These are phyloP conservation scores for Coleophoma cylindrospora DNA, from an alignment of 2,329 filamentous ascomycete genomes.

Conservation along the genomic window DNA sequence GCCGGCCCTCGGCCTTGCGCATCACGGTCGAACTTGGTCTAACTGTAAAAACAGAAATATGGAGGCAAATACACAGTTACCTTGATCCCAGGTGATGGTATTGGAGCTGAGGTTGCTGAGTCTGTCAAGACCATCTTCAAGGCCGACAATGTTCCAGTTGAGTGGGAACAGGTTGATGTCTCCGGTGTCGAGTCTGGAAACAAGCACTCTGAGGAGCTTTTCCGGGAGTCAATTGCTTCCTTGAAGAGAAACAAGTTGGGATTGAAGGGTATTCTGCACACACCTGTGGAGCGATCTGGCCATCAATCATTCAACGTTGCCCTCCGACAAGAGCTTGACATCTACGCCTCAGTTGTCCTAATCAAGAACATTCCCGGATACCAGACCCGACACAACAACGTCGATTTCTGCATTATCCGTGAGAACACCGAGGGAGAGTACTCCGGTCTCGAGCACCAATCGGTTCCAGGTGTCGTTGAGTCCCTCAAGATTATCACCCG, in stretches of 20 bases:
- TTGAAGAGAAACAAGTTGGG: slow-evolving; percentile 98
- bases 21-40: not conserved
- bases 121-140: slow-evolving; percentile 99
- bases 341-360: slow-evolving; percentile 95
- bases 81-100: slow-evolving; percentile 97
- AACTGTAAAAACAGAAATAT: slow-evolving; percentile 41
- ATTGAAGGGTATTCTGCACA: slow-evolving; percentile 98
- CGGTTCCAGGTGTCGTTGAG: slow-evolving; percentile 92
- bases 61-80: slow-evolving; percentile 99
- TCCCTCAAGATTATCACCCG: slow-evolving; percentile 99
- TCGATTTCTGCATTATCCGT: slow-evolving; percentile 98
- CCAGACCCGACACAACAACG: slow-evolving; percentile 92
- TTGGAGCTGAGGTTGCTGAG: slow-evolving; percentile 95
- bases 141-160: slow-evolving; percentile 96
- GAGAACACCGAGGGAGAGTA: slow-evolving; percentile 99
- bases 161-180: slow-evolving; percentile 98
- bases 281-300: slow-evolving; percentile 90
- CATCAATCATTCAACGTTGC: slow-evolving; percentile 99
- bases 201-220: slow-evolving; percentile 88
- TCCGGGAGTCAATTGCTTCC: slow-evolving; percentile 91
- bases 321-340: slow-evolving; percentile 97
- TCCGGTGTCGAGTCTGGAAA: slow-evolving; percentile 79
- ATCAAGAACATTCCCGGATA: slow-evolving; percentile 99
- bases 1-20: not conserved
- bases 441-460: slow-evolving; percentile 98